phyloP scores from a whole-genome alignment of 2,329 filamentous ascomycete species.

The Colletotrichum australisinense region DNA sequence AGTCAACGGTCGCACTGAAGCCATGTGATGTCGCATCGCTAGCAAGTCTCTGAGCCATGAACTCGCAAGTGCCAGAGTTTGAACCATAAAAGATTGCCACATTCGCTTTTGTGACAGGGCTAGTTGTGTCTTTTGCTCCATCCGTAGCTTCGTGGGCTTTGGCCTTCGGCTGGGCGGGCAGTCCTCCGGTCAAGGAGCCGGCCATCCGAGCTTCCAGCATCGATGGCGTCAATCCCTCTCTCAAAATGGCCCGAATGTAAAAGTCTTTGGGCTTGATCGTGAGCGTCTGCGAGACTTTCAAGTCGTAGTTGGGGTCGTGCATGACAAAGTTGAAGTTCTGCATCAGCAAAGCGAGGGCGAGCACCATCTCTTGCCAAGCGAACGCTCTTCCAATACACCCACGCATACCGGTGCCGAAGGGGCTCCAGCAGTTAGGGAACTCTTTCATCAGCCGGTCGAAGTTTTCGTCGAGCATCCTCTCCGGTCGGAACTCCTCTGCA shows the following conservation, averaged over 20 bases:
- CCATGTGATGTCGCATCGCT: slow-evolving; percentile 66
- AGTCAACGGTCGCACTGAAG: slow-evolving; percentile 62
- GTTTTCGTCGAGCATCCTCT: slow-evolving; percentile 70
- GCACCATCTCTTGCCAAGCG: slow-evolving; percentile 64
- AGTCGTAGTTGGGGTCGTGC: slow-evolving; percentile 66
- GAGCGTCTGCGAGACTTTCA: slow-evolving; percentile 64
- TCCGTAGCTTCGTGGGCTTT: background rate
- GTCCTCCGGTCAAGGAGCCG: slow-evolving; percentile 41
- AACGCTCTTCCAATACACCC: slow-evolving; percentile 65
- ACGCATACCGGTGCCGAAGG: slow-evolving; percentile 64
- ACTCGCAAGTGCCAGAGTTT: slow-evolving; percentile 78
- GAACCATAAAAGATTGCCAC: slow-evolving; percentile 76
- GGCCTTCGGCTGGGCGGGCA: background rate
- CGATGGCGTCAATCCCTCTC: slow-evolving; percentile 51
- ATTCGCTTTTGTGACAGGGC: slow-evolving; percentile 41
- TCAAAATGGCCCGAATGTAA: slow-evolving; percentile 65
- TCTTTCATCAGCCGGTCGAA: slow-evolving; percentile 50
- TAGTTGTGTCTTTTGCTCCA: background rate
- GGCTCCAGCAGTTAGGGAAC: slow-evolving; percentile 56
- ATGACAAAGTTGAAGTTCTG: slow-evolving; percentile 75
- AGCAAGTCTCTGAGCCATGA: slow-evolving; percentile 70
- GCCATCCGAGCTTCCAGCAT: slow-evolving; percentile 59
- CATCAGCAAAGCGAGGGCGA: slow-evolving; percentile 64
- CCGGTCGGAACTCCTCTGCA: slow-evolving; percentile 67
- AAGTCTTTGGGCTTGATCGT: slow-evolving; percentile 72